Evolutionary conservation across 768 basidiomycete species (phyloP).

Genomic region (Cystofilobasidium bisporidii): DNA sequence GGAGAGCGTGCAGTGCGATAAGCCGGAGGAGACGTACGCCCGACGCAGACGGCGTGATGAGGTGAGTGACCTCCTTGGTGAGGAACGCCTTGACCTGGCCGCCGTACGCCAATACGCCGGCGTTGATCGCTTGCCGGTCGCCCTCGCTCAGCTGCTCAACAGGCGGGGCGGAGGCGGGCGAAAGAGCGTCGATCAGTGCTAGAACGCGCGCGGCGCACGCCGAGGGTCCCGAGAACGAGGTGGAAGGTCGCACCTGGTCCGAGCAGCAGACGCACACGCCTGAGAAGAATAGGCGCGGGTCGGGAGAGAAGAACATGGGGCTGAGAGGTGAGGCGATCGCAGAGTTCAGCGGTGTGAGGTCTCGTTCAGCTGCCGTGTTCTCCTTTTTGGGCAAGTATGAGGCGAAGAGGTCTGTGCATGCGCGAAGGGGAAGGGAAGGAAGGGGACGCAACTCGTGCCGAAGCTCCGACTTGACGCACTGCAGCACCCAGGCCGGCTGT

Average conservation of each 20-base stretch:
- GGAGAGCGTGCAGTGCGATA: not conserved
- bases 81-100: conserved; percentile 70
- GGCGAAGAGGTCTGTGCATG: no score
- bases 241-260: conserved; percentile 48
- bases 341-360: no score
- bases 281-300: conserved; percentile 71
- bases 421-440: not conserved
- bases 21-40: conserved; percentile 31
- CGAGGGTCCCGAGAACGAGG: conserved; percentile 5
- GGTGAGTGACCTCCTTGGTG: conserved; percentile 77
- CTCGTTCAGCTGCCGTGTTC: no score
- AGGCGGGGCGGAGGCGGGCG: not conserved
- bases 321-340: conserved; percentile 37
- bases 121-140: conserved; percentile 64
- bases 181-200: not conserved
- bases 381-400: no score
- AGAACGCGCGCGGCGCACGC: not conserved
- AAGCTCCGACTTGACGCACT: not conserved
- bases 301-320: conserved; percentile 59
- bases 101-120: conserved; percentile 63
- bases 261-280: conserved; percentile 61
- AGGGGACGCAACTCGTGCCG: not conserved
- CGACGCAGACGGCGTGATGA: conserved; percentile 52
- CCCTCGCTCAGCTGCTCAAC: conserved; percentile 47
- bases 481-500: not conserved